Percentiles rank a stretch among this genome's conserved stretches.
Evolutionary conservation across 2,329 filamentous ascomycete species (phyloP).

Genomic region (Alternaria hordeiaustralica): DNA sequence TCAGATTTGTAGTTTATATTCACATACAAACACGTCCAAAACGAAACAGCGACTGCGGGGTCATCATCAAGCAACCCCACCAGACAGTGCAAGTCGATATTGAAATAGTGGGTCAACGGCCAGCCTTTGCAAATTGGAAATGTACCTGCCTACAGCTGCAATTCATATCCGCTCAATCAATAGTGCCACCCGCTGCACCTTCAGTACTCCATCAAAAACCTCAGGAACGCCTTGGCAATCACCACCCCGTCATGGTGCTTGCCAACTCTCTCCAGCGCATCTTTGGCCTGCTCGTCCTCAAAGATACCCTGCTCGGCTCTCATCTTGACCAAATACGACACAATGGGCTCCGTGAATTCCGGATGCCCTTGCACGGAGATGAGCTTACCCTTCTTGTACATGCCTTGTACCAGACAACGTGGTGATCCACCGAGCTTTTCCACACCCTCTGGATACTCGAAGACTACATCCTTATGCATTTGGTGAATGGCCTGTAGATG

Average conservation of each 20-base stretch:
- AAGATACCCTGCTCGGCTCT: constrained; percentile 74
- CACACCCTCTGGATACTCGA: constrained; percentile 66
- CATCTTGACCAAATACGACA: constrained; percentile 69
- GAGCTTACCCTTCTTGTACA: constrained; percentile 71
- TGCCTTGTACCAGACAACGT: constrained; percentile 77
- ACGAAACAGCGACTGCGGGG: background rate
- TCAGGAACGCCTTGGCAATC: constrained; percentile 76
- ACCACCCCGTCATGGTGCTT: constrained; percentile 79
- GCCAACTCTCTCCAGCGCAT: constrained; percentile 70
- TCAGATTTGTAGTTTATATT: too few relatives aligned
- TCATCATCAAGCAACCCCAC: background rate
- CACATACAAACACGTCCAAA: too few relatives aligned
- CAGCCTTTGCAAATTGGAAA: background rate
- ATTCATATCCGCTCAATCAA: background rate
- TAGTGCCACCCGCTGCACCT: background rate
- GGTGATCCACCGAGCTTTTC: constrained; percentile 69
- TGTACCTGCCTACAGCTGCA: background rate
- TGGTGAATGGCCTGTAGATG: constrained; percentile 72
- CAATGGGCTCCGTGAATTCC: constrained; percentile 77
- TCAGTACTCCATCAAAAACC: constrained; percentile 70
- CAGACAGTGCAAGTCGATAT: background rate
- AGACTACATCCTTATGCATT: constrained; percentile 84
- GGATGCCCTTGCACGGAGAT: constrained; percentile 87
- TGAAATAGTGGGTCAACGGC: background rate
- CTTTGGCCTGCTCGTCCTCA: constrained; percentile 69